Percentiles rank a stretch among this genome's conserved stretches.
These are phyloP conservation scores for Agrocybe praecox DNA, from an alignment of 768 basidiomycete genomes.

Conservation along the genomic window DNA sequence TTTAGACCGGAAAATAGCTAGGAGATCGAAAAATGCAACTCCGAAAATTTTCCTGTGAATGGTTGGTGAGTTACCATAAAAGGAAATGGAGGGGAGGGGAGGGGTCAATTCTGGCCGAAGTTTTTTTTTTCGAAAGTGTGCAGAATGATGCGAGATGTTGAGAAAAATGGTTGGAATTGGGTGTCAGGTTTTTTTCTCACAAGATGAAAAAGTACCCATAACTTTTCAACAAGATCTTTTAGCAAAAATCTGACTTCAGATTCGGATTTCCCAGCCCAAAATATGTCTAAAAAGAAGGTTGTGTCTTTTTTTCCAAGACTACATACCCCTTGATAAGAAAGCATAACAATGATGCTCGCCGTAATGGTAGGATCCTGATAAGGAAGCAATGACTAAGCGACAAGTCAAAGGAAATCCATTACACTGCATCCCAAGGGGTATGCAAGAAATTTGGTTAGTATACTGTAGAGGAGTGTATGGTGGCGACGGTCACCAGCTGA, in stretches of 20 bases:
- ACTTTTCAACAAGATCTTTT: not conserved
- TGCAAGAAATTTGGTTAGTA: no score
- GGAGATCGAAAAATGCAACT: slow-evolving; percentile 3
- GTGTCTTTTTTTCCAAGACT: not conserved
- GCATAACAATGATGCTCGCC: no score
- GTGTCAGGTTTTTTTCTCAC: no score
- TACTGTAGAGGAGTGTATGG: no score
- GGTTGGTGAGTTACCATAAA: not conserved
- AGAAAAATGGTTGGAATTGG: no score
- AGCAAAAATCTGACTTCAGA: not conserved
- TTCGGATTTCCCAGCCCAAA: not conserved
- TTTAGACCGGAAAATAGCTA: not conserved
- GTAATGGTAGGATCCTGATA: no score
- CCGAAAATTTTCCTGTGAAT: not conserved
- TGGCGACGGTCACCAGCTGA: no score
- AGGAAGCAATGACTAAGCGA: no score
- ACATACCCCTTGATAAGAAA: slow-evolving; percentile 1
- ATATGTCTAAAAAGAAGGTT: not conserved
- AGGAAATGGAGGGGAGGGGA: not conserved
- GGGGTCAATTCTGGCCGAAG: not conserved
- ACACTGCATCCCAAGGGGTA: no score
- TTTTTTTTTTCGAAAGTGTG: no score
- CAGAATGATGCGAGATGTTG: no score
- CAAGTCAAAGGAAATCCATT: no score
- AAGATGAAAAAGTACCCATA: not conserved